Base-by-base conservation (phyloP, 805 yeast species). In the Metschnikowia cubensis region DNA sequence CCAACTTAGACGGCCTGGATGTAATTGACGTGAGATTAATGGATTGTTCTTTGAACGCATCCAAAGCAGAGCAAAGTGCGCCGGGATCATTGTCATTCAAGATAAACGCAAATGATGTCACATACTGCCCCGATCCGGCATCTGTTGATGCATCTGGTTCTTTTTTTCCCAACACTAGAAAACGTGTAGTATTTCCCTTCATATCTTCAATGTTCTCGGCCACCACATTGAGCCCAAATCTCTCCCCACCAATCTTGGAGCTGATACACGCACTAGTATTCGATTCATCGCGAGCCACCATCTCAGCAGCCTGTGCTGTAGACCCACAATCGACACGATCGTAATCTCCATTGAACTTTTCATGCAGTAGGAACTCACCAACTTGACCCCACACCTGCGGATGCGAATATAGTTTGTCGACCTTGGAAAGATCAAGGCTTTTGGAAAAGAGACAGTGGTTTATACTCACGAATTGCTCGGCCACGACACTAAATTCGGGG, bases 321-420 rank as follows among this genome's bases (percentile, higher is more conserved):
- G 97, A 89, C 1, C 78, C 74, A 2, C 84, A 75, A 65, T 90
- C 96, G 15, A 86, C 73, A 52, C 68, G 75, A 46, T 75, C 76
- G 33, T 79, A 58, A n/a, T 56, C 71, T 20, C 65, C 63, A 49
- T 37, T 61, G 51, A 62, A 71, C 53, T 17, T 71, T 62, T 42
- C 57, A 45, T 32, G 54, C 45, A n/a, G 35, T 38, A 87, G 63
- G 70, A 87, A 94, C 20, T 70, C 64, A 2, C 77, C 71, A 45
- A 88, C 84, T 64, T 92, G 99, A 8, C 97, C 95, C 99, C 99
- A 92, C 0, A 91, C 99, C 66, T 92, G 99, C 1, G 99, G 97
- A 67, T 92, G 99, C 3, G 97, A 87, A 69, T 87, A 88, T 17
- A 92, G 77, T 32, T 75, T 79, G 14, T 63, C 67, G 46, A 90